Base-by-base conservation (phyloP, 257 asterid genomes). In the Rehmannia glutinosa region DNA sequence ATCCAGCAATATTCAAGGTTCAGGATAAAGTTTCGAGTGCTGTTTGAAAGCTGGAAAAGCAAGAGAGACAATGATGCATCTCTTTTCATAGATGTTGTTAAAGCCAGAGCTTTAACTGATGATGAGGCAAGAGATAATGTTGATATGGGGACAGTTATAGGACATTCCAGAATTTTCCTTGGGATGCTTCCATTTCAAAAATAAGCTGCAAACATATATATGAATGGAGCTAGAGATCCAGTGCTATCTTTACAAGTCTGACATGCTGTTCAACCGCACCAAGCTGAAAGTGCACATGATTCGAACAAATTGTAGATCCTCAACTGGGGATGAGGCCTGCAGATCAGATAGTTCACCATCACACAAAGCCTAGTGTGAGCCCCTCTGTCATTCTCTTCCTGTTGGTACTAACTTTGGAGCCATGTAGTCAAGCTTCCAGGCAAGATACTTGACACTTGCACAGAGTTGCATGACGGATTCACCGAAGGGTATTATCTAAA, bases 41-140 rank as follows among this genome's bases (percentile, higher is more conserved):
- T 88, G 11, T 69, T 77, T 67, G 89, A 79, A 56, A 82, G 66
- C 63, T 82, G 91, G 96, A 71, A 79, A 61, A 57, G 30, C 11
- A 85, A 77, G 66, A 66, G 43, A 67, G 73, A 64, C 4, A 25
- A 24, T 17, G 46, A 58, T 45, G 69, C 60, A 30, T 76, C 79
- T 69, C 20, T 43, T 41, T 12, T 66, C n/a, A n/a, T n/a, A 30
- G 71, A 62, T 25, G 75, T 39, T 43, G 81, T 75, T 57, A 76
- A 74, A 20, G 1, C 25, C 45, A 76, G 43, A 38, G 70, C 60
- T 71, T 32, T 63, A 16, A 62, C 76, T 54, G 75, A 73, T 65
- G 71, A 75, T 32, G 75, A 66, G 51, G 69, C 16, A 47, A 69
- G 42, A 45, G 73, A 64, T 47, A 6, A 64, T 66, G 75, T 32